phyloP scores from a whole-genome alignment of 805 yeast genomes.

The Metschnikowia lunata region DNA sequence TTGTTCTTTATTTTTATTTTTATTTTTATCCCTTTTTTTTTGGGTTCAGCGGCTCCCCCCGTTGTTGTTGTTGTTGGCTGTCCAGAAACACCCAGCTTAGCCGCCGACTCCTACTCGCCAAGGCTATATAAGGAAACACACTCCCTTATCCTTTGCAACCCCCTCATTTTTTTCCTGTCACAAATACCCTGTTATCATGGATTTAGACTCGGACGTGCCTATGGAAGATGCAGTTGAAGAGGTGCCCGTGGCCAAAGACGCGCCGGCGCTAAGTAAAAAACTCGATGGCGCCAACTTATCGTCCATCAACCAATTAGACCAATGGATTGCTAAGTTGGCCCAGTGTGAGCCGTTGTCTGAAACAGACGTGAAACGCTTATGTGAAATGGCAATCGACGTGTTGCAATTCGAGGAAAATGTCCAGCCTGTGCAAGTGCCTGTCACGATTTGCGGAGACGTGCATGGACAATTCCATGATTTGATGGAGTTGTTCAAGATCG shows the following conservation, averaged over 20 bases:
- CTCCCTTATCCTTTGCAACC: background rate
- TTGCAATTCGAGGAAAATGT: conserved; percentile 90
- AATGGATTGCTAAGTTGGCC: conserved; percentile 78
- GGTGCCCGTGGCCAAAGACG: conserved; percentile 34
- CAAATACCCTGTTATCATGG: conserved; percentile 41
- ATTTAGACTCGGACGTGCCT: conserved; percentile 74
- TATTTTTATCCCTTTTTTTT: too few relatives aligned
- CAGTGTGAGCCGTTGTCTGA: conserved; percentile 81
- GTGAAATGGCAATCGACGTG: conserved; percentile 89
- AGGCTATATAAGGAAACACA: background rate
- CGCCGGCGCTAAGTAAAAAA: conserved; percentile 31
- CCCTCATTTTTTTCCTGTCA: background rate
- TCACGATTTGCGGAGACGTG: conserved; percentile 95
- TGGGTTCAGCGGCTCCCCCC: too few relatives aligned
- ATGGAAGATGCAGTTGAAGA: conserved; percentile 73
- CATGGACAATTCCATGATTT: conserved; percentile 96
- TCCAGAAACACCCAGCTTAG: background rate
- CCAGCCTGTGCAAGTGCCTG: conserved; percentile 93
- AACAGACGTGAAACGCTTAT: conserved; percentile 70
- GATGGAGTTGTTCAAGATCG: conserved; percentile 88
- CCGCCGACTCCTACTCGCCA: background rate
- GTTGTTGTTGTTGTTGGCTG: too few relatives aligned
- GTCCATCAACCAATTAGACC: conserved; percentile 68
- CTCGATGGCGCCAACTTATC: conserved; percentile 24
- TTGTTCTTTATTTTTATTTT: too few relatives aligned